Conservation (phyloP, 108 stramenopile genomes). For the Fragilaria crotonensis region DNA sequence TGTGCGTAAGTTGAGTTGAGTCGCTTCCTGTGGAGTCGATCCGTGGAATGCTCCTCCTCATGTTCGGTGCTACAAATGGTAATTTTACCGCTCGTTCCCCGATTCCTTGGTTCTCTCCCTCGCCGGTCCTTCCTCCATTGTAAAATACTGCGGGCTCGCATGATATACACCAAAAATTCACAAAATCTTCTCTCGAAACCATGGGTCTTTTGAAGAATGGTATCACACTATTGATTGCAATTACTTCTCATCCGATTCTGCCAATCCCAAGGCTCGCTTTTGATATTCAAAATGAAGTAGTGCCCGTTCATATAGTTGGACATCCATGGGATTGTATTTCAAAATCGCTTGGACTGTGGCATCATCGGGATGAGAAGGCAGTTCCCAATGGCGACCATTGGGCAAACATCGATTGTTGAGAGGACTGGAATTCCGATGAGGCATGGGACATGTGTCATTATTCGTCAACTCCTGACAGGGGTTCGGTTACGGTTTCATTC, state of each 20-base stretch:
- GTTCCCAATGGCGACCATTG: constrained; percentile 35
- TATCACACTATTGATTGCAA: no score
- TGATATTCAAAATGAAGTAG: constrained; percentile 51
- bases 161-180: no score
- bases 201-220: no score
- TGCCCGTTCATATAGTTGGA: constrained; percentile 63
- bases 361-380: constrained; percentile 53
- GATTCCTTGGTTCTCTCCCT: no score
- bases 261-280: constrained; percentile 29
- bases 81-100: no score
- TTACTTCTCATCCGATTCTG: background rate
- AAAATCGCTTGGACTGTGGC: constrained; percentile 46
- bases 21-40: no score
- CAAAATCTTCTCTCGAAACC: no score
- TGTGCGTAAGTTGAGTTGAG: no score
- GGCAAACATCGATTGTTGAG: constrained; percentile 51
- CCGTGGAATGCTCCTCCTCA: no score
- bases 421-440: constrained; percentile 43
- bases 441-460: constrained; percentile 28
- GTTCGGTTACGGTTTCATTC: constrained; percentile 15
- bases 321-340: constrained; percentile 57
- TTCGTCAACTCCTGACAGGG: constrained; percentile 4
- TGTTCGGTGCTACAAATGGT: no score
- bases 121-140: no score
- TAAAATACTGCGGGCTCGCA: no score